Evolutionary conservation across 1,139 yeast genomes (phyloP).

Genomic region (Candida sp.): DNA sequence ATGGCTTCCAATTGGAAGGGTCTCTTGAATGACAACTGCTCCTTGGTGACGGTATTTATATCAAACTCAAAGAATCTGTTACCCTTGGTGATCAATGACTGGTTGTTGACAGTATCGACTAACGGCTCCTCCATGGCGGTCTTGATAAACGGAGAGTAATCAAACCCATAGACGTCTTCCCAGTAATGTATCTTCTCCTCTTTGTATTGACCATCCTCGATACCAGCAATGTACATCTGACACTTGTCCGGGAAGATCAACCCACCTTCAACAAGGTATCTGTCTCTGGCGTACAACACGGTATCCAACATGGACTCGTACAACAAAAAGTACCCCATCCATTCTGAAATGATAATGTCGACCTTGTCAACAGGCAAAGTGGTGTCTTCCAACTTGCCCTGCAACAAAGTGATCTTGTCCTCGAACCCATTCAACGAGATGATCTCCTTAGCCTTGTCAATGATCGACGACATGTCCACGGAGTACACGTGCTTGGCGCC

Average conservation of each 20-base stretch:
- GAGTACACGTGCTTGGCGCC: conserved; percentile 98
- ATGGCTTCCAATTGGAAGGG: conserved; percentile 73
- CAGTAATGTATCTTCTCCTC: conserved; percentile 93
- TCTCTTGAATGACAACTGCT: conserved; percentile 76
- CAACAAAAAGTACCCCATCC: conserved; percentile 99
- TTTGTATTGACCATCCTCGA: conserved; percentile 95
- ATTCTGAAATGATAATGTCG: conserved; percentile 95
- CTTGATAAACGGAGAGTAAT: conserved; percentile 74
- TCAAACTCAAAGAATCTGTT: conserved; percentile 80
- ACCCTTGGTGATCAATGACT: conserved; percentile 75
- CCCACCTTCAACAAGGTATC: conserved; percentile 85
- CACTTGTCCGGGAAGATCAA: conserved; percentile 96
- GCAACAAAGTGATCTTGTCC: conserved; percentile 86
- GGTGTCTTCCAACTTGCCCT: conserved; percentile 96
- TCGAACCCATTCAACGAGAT: conserved; percentile 83
- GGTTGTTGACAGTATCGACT: conserved; percentile 89
- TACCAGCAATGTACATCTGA: conserved; percentile 87
- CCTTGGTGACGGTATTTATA: conserved; percentile 85
- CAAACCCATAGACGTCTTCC: conserved; percentile 98
- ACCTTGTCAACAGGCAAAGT: conserved; percentile 78
- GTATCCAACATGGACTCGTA: conserved; percentile 99
- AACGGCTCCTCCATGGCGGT: conserved; percentile 92
- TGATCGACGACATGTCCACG: conserved; percentile 96
- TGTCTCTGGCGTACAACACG: conserved; percentile 93
- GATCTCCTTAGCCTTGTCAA: conserved; percentile 91